Base-by-base conservation (phyloP, 2,329 filamentous ascomycete genomes). In the Huntiella abstrusa region DNA sequence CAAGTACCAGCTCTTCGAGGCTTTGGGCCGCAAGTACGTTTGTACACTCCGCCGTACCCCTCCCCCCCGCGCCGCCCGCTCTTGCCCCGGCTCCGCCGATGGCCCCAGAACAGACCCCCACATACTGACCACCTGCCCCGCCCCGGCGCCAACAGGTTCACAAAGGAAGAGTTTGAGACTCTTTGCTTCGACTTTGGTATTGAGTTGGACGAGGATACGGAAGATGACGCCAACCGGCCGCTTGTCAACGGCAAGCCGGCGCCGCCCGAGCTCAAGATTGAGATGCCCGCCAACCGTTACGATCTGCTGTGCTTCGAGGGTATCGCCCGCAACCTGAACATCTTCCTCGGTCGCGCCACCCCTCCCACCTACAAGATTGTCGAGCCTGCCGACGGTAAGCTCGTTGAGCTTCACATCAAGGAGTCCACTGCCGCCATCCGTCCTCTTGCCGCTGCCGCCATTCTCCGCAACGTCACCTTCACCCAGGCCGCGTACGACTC, bases 131-230 rank as follows among this genome's bases (percentile, higher is more conserved):
- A 42, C 38, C 19, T 49, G 34, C 51, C 44, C 17, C 33, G 17
- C n/a, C 48, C 41, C 51, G 39, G 46, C 19, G 15, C 32, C 37
- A 32, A 36, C 50, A 87, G 82, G 54, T 88, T 83, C 64, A 94
- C 88, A 47, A 91, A 84, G 53, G 77, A 93, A 57, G 84, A 93
- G 59, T 98, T 98, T 59, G 91, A 98, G 63, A 83, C 93, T 59
- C 71, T 98, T 55, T 96, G 91, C 65, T 98, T 98, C 72, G 88
- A 98, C 58, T 98, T 94, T 60, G 87, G 87, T 50, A 92, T 98
- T 60, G 91, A 98, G 64, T 75, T 98, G 55, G 91, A 98, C 66
- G 88, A 96, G 67, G 91, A 98, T 62, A 91, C 83, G 43, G 80
- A 84, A 54, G 71, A 83, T 56, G 70, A 75, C 49, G 15, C 46